Base-by-base conservation (phyloP, 1,139 yeast genomes). In the Meyerozyma guilliermondii region DNA sequence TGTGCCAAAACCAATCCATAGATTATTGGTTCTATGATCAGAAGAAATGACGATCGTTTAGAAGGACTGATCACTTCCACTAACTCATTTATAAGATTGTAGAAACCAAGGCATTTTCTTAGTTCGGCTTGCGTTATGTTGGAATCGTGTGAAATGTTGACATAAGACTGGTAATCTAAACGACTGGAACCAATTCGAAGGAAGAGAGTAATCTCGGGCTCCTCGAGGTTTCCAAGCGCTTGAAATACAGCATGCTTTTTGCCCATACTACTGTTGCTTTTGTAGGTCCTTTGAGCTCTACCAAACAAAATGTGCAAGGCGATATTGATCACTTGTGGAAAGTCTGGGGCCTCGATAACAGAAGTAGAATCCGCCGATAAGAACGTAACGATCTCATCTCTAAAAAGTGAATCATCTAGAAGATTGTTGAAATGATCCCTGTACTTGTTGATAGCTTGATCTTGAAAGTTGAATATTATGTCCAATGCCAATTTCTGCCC, bases 221-320 rank as follows among this genome's bases (percentile, higher is more conserved):
- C 76, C 17, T 74, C 70, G 41, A 92, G 70, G 48, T 75, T 81
- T 23, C 87, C 86, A 41, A 92, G 63, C 2, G 86, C 72, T 16
- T 84, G 73, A 13, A 92, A 70, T 4, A 89, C 88, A 2, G 97
- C 92, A 56, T 75, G 75, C 51, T 88, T 85, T 51, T 87, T 76
- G 20, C 91, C 82, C 46, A 78, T 76, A 54, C 86, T 86, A 40
- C 82, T 78, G 46, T 88, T 88, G 59, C 83, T 80, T 48, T 59
- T 67, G 4, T 72, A 58, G 4, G 67, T 53, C 14, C 76, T 75
- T 62, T 87, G 95, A 8, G 89, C 88, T 49, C 95, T 74, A 5
- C 98, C 98, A 62, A 84, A 92, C 29, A 94, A 65, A 23, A 94
- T 83, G 49, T 97, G 70, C 39, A 91, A 63, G 5, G 89, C 76